Evolutionary conservation across 306 rosid species (phyloP).

Genomic region (Dryas alaskensis): DNA sequence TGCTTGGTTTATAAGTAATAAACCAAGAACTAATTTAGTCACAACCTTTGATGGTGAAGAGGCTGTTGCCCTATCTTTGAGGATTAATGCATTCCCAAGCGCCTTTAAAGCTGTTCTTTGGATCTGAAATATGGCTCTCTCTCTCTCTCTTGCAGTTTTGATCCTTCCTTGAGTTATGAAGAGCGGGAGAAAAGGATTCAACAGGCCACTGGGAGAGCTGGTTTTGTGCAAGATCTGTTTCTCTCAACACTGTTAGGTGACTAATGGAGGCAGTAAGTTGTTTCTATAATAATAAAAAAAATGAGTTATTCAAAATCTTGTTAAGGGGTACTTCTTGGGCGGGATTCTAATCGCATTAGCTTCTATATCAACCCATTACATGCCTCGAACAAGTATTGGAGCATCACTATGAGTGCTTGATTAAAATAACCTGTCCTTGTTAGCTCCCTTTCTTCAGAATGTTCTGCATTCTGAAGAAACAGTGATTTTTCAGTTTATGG

Average conservation of each 20-base stretch:
- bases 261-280: constrained; percentile 40
- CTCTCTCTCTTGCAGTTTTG: constrained; percentile 55
- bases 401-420: constrained; percentile 31
- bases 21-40: neutral
- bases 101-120: neutral
- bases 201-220: constrained; percentile 84
- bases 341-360: constrained; percentile 32
- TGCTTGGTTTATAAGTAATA: neutral
- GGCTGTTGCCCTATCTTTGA: constrained; percentile 8
- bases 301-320: constrained; percentile 35
- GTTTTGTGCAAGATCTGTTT: constrained; percentile 86
- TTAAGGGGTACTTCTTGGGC: constrained; percentile 28
- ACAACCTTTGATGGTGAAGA: neutral
- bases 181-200: constrained; percentile 77
- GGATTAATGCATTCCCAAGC: constrained; percentile 11
- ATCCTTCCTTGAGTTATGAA: constrained; percentile 78
- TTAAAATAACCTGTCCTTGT: constrained; percentile 32
- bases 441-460: constrained; percentile 29
- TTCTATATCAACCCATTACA: constrained; percentile 19
- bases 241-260: constrained; percentile 61
- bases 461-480: constrained; percentile 31
- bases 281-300: constrained; percentile 24
- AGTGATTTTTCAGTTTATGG: constrained; percentile 21
- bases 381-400: constrained; percentile 26
- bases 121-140: constrained; percentile 13